Evolutionary conservation across 2,329 filamentous ascomycete genomes (phyloP).

Genomic region (Penicillium sclerotiorum): DNA sequence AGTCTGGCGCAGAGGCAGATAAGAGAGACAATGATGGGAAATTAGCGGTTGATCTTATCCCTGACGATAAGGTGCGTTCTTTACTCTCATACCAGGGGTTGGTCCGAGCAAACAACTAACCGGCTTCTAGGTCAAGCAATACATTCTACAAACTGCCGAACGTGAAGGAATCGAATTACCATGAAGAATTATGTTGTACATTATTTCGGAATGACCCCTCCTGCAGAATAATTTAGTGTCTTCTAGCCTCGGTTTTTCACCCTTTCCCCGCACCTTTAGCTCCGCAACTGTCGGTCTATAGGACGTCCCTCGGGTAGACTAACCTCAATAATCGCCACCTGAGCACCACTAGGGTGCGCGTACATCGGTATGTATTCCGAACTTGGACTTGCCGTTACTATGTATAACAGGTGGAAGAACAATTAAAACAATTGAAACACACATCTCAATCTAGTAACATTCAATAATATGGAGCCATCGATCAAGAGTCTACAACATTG

Average conservation of each 20-base stretch:
- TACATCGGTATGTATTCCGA: no score
- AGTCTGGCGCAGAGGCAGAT: constrained; percentile 78
- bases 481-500: no score
- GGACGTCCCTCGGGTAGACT: no score
- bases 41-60: constrained; percentile 77
- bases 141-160: constrained; percentile 76
- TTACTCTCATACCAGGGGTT: no score
- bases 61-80: constrained; percentile 76
- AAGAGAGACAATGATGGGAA: constrained; percentile 73
- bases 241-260: constrained; percentile 2
- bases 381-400: no score
- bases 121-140: constrained; percentile 65
- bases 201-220: neutral
- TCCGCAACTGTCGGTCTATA: no score
- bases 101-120: neutral
- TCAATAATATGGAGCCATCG: no score
- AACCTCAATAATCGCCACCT: no score
- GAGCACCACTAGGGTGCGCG: no score
- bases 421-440: no score
- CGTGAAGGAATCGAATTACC: constrained; percentile 77
- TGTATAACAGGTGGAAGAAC: no score
- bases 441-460: no score
- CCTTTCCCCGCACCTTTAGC: constrained; percentile 19
- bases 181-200: constrained; percentile 11
- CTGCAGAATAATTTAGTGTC: neutral